phyloP scores from a whole-genome alignment of 208 protist genomes.

The Acanthamoeba rhysodes region DNA sequence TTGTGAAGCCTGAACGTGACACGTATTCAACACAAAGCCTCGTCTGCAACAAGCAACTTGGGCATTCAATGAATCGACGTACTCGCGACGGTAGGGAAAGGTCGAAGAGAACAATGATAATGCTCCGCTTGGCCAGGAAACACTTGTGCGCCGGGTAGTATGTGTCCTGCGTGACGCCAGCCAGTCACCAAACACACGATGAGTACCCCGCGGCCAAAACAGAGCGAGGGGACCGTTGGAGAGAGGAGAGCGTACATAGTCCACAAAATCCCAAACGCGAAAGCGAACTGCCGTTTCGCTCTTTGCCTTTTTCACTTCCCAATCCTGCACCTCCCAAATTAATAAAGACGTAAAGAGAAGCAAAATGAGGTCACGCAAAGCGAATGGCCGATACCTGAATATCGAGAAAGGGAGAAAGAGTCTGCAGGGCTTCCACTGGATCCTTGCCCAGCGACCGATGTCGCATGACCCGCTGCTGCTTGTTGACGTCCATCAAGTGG shows the following conservation, averaged over 20 bases:
- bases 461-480: not conserved
- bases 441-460: not conserved
- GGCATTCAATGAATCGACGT: not conserved
- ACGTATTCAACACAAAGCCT: not conserved
- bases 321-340: not conserved
- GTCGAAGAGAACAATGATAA: not conserved
- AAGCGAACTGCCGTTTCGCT: not conserved
- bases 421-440: not conserved
- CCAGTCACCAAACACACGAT: not conserved
- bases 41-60: too few relatives aligned
- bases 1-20: not conserved
- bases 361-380: too few relatives aligned
- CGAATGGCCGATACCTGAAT: not conserved
- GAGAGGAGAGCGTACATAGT: not conserved
- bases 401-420: not conserved
- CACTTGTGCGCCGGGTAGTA: not conserved
- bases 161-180: not conserved
- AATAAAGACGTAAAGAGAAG: too few relatives aligned
- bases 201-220: too few relatives aligned
- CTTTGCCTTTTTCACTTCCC: not conserved
- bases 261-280: not conserved
- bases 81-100: not conserved
- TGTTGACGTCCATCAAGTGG: slow-evolving; percentile 1
- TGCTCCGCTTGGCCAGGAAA: not conserved
- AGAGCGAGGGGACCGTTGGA: too few relatives aligned